These are phyloP conservation scores for Chenopodium album DNA, from an alignment of 148 eudicot genomes.

Conservation along the genomic window DNA sequence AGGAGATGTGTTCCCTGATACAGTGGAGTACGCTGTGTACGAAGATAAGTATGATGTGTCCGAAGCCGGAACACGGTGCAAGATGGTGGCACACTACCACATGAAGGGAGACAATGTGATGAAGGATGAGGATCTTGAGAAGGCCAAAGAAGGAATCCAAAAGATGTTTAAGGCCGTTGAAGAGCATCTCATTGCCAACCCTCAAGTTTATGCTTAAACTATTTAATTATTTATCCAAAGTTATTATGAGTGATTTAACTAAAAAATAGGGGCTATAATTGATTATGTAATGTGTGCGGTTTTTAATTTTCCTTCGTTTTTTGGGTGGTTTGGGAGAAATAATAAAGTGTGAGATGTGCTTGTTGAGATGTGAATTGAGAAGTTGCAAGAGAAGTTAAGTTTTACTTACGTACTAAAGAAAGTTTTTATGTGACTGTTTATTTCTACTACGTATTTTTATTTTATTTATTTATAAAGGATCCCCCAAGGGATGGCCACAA, in stretches of 20 bases:
- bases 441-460: too few species aligned
- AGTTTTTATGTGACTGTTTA: too few species aligned
- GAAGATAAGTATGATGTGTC: conserved; percentile 8
- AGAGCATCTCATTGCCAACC: conserved; percentile 32
- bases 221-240: too few species aligned
- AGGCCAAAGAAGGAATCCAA: conserved; percentile 18
- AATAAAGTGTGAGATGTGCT: background rate
- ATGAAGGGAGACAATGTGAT: conserved; percentile 14
- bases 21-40: conserved; percentile 5
- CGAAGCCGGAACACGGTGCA: conserved; percentile 10
- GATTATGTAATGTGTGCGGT: background rate
- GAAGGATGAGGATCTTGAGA: conserved; percentile 17
- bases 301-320: too few species aligned
- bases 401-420: too few species aligned
- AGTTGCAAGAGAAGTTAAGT: background rate
- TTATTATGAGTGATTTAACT: background rate
- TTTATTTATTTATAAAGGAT: too few species aligned
- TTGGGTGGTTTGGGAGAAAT: too few species aligned
- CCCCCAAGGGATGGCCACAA: too few species aligned
- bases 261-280: too few species aligned
- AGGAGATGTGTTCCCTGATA: conserved; percentile 24
- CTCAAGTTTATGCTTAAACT: conserved; percentile 24
- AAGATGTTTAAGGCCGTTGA: conserved; percentile 25
- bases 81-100: conserved; percentile 19
- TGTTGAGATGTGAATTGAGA: background rate